These are phyloP conservation scores for Pulveroboletus ravenelii DNA, from an alignment of 768 basidiomycete species.

Conservation along the genomic window DNA sequence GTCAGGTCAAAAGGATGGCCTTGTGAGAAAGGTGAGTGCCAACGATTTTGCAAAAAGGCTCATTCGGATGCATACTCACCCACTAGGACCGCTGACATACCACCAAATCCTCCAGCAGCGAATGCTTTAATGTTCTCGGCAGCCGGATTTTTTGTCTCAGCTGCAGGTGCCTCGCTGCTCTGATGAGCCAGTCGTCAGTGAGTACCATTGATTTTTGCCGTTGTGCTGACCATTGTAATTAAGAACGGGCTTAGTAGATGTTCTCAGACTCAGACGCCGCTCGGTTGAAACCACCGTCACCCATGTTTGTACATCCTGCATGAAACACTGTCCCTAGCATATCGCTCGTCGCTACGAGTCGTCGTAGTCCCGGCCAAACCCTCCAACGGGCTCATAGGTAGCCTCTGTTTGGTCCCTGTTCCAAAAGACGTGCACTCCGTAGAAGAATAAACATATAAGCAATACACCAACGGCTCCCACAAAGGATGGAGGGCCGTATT, in stretches of 20 bases:
- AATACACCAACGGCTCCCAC: constrained; percentile 56
- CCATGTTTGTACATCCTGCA: constrained; percentile 7
- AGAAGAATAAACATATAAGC: constrained; percentile 66
- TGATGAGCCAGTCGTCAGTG: constrained; percentile 12
- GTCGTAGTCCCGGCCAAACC: constrained; percentile 58
- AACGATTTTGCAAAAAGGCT: background rate
- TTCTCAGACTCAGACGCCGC: constrained; percentile 19
- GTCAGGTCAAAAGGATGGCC: constrained; percentile 98
- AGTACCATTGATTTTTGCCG: background rate
- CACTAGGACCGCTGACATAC: constrained; percentile 80
- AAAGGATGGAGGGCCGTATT: constrained; percentile 66
- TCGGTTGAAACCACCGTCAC: constrained; percentile 1
- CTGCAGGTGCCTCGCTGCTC: constrained; percentile 23
- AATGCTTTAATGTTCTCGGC: constrained; percentile 70
- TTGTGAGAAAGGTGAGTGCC: constrained; percentile 27
- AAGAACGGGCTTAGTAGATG: constrained; percentile 3
- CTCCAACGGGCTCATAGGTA: constrained; percentile 87
- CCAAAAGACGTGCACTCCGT: constrained; percentile 69
- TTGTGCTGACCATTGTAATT: constrained; percentile 24
- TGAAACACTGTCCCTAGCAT: constrained; percentile 19
- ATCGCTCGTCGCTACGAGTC: constrained; percentile 22
- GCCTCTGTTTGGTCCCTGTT: constrained; percentile 72
- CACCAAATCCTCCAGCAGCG: constrained; percentile 91
- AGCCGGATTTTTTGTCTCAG: constrained; percentile 26
- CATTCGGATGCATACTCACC: constrained; percentile 45